Conservation (phyloP, 2,329 filamentous ascomycete species). For the Purpureocillium lavendulum region DNA sequence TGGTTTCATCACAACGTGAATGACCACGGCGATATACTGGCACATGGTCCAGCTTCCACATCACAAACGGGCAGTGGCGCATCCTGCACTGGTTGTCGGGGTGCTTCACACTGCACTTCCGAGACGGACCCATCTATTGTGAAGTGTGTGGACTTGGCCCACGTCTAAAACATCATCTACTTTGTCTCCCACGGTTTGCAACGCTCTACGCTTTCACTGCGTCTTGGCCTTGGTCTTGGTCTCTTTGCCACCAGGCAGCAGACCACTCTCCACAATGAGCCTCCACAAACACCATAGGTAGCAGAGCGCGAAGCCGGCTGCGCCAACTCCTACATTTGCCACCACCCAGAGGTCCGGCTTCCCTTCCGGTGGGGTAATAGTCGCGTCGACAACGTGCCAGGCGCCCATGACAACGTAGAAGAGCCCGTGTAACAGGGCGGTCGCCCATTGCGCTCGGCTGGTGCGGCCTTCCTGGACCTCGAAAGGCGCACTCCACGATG, state of each 20-base stretch:
- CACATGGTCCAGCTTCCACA: too few relatives aligned
- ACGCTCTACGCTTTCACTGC: conserved; percentile 15
- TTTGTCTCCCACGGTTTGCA: background rate
- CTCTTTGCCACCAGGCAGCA: conserved; percentile 25
- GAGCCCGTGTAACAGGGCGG: conserved; percentile 58
- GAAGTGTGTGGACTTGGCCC: too few relatives aligned
- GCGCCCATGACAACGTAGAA: conserved; percentile 71
- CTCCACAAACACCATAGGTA: conserved; percentile 87
- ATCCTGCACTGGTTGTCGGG: too few relatives aligned
- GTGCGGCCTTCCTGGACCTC: conserved; percentile 39
- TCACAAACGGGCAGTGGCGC: too few relatives aligned
- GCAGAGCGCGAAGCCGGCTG: conserved; percentile 75
- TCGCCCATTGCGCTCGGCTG: conserved; percentile 38
- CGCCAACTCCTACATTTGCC: conserved; percentile 78
- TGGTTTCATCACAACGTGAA: too few relatives aligned
- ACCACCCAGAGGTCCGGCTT: conserved; percentile 97
- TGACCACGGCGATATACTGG: too few relatives aligned
- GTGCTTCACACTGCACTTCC: too few relatives aligned
- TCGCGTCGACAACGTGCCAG: conserved; percentile 74
- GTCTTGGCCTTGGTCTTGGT: conserved; percentile 24
- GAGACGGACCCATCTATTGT: too few relatives aligned
- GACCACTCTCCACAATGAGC: conserved; percentile 50
- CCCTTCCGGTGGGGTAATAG: conserved; percentile 55
- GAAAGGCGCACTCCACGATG: conserved; percentile 61
- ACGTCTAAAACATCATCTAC: too few relatives aligned